Evolutionary conservation across 495 filamentous ascomycete genomes (phyloP).

Genomic region (Neurospora cerealis): DNA sequence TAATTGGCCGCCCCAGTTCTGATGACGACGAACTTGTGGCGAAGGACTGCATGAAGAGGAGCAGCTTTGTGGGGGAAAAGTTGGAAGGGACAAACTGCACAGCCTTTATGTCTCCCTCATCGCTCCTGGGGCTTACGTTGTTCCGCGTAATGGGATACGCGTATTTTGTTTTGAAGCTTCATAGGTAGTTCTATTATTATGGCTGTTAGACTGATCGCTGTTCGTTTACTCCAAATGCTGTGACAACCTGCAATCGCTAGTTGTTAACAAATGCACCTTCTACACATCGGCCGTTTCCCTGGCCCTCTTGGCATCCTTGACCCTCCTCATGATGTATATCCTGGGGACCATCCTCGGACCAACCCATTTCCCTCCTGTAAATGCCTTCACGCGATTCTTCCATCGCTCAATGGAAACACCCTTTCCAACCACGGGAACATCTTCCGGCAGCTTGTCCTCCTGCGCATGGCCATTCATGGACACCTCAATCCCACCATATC

Average conservation of each 20-base stretch:
- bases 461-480: slow-evolving; percentile 34
- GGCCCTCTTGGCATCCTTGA: slow-evolving; percentile 14
- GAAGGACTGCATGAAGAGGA: too few relatives aligned
- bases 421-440: slow-evolving; percentile 20
- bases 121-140: neutral
- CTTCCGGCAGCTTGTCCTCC: slow-evolving; percentile 14
- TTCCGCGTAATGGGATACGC: neutral
- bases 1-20: neutral
- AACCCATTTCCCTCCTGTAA: slow-evolving; percentile 55
- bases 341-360: slow-evolving; percentile 48
- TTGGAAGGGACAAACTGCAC: neutral
- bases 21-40: neutral
- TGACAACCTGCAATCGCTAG: too few relatives aligned
- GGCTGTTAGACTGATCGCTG: too few relatives aligned
- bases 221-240: too few relatives aligned
- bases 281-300: slow-evolving; percentile 7
- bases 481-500: slow-evolving; percentile 61
- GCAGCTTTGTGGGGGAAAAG: neutral
- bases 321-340: slow-evolving; percentile 46
- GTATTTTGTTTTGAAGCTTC: neutral
- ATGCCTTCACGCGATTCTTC: slow-evolving; percentile 19
- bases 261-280: too few relatives aligned
- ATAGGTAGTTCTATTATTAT: too few relatives aligned
- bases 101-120: neutral
- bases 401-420: slow-evolving; percentile 18